Evolutionary conservation across 495 filamentous ascomycete species (phyloP).

Genomic region (Xylaria nigripes): DNA sequence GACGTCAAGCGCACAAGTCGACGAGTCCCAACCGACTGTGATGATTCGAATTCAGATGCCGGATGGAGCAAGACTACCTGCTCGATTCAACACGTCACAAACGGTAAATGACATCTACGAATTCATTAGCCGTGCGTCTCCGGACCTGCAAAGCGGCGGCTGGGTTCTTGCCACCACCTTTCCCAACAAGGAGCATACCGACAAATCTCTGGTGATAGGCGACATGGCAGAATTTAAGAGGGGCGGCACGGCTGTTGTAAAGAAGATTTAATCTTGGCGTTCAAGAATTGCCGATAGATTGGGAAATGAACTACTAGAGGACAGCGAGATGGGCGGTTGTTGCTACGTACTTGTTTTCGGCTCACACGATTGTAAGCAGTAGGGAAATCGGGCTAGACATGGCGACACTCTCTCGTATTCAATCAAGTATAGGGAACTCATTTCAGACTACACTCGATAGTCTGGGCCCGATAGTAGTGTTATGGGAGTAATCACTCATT

Average conservation of each 20-base stretch:
- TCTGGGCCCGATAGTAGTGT: not conserved
- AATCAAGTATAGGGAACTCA: not conserved
- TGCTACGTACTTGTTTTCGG: not conserved
- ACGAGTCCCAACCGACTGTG: slow-evolving; percentile 68
- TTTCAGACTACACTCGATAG: not conserved
- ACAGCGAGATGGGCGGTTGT: not conserved
- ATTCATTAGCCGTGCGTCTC: slow-evolving; percentile 66
- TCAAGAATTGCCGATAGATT: not conserved
- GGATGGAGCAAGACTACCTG: slow-evolving; percentile 77
- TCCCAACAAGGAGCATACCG: slow-evolving; percentile 84
- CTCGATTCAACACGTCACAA: slow-evolving; percentile 85
- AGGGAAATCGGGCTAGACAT: not conserved
- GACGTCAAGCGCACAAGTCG: slow-evolving; percentile 46
- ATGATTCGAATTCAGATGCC: slow-evolving; percentile 83
- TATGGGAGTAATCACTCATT: not conserved
- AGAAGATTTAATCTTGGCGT: slow-evolving; percentile 29
- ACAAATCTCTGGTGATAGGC: slow-evolving; percentile 59
- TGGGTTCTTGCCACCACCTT: slow-evolving; percentile 94
- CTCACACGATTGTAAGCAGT: too few species aligned
- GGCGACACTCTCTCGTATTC: not conserved
- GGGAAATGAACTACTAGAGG: not conserved
- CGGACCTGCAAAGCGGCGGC: slow-evolving; percentile 46
- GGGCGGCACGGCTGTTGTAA: slow-evolving; percentile 77
- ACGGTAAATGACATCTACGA: slow-evolving; percentile 86
- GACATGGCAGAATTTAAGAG: slow-evolving; percentile 76